Conservation (phyloP, 2,329 filamentous ascomycete genomes). For the Leptographium lundbergii region DNA sequence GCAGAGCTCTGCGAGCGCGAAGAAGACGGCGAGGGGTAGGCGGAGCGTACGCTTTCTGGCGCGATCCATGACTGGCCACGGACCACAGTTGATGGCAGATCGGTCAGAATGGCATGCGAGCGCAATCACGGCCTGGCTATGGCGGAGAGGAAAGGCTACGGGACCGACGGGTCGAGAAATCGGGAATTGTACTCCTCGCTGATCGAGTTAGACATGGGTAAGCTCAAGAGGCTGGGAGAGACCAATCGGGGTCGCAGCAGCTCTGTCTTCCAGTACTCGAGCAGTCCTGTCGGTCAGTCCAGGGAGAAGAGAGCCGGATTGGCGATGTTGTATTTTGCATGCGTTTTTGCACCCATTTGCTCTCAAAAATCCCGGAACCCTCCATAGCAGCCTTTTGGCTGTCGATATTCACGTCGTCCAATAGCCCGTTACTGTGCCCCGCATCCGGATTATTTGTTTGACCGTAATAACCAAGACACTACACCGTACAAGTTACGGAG, state of each 20-base stretch:
- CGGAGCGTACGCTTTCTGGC: conserved; percentile 44
- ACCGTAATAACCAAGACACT: not conserved
- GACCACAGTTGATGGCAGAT: conserved; percentile 1
- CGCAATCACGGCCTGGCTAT: conserved; percentile 3
- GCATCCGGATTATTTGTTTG: conserved; percentile 10
- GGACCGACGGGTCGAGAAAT: conserved; percentile 27
- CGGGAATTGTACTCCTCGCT: conserved; percentile 27
- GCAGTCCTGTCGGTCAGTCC: not conserved
- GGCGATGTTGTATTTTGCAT: not conserved
- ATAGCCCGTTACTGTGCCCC: not conserved
- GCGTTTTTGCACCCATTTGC: not conserved
- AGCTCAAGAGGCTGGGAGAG: conserved; percentile 7
- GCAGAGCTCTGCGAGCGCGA: not conserved
- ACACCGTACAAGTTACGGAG: no score
- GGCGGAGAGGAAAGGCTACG: conserved; percentile 22
- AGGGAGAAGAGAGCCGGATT: not conserved
- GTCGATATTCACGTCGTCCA: not conserved
- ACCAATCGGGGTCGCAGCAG: conserved; percentile 4
- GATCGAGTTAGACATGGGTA: conserved; percentile 32
- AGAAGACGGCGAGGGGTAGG: not conserved
- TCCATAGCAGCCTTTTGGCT: not conserved
- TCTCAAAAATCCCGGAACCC: not conserved
- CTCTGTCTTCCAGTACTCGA: not conserved
- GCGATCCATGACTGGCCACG: conserved; percentile 46
- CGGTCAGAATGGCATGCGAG: conserved; percentile 5